Base-by-base conservation (phyloP, 2,329 filamentous ascomycete species). In the Epichloe hybrida region DNA sequence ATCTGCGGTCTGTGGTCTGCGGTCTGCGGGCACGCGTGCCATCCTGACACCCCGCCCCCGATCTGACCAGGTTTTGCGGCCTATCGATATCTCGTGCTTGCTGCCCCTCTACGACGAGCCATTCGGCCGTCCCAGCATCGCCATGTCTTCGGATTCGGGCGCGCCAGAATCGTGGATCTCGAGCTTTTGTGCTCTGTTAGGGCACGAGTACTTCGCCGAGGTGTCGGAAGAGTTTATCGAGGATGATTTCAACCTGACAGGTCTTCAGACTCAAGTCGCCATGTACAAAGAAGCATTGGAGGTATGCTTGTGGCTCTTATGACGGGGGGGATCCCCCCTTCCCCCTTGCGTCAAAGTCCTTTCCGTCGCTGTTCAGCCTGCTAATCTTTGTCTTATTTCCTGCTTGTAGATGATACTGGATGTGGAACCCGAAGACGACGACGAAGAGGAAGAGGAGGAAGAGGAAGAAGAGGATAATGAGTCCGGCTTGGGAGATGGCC, bases 251-350 rank as follows among this genome's bases (percentile, higher is more conserved):
- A 98, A 98, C 69, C 76, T 98, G 57, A 98, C 93, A 1, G 93
- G 93, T 47, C 75, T 98, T 62, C 89, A 95, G 69, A 86, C 84
- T 53, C 91, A 97, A 71, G 93, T 98, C 49, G 85, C 88, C 56
- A 95, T 96, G 87, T 98, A 98, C 69, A 98, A 97, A 70, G 93
- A 98, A 71, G 93, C 93, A 12, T 73, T 98, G 56, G 93, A 98
- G 75, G 80, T 83, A 69, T 48, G 62, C 55, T 42, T 23, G n/a
- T 7, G 43, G 13, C 17, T 15, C 34, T 44, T 4, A 11, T 1
- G 11, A 31, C 8, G 8, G 23, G 23, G 23, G 2, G 8, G 11
- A 31, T 1, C 27, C 3, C 27, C 8, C 8, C 27, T n/a, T n/a
- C 27, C 3, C 8, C 6, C 6, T 31, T 31, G 8, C 27, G 27